A percentile compares a stretch with the other conserved stretches of the same genome.
phyloP scores from a whole-genome alignment of 2,329 filamentous ascomycete genomes.

The Xylaria polymorpha region DNA sequence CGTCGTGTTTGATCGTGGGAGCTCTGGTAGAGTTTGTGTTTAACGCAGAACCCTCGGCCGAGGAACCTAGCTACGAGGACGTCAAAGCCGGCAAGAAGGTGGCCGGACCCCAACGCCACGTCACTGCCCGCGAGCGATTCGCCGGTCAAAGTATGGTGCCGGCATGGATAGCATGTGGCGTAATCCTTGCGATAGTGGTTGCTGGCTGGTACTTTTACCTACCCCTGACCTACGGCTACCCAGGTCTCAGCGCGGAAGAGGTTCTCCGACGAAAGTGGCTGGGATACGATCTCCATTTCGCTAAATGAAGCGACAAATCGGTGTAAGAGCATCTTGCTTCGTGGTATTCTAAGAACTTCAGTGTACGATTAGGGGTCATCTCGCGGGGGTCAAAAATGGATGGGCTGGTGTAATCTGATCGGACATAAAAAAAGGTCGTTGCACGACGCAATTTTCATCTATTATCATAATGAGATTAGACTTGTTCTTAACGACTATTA shows the following conservation, averaged over 20 bases:
- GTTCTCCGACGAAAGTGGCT: slow-evolving; percentile 93
- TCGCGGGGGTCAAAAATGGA: slow-evolving; percentile 33
- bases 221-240: slow-evolving; percentile 94
- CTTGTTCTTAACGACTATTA: background rate
- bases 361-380: slow-evolving; percentile 44
- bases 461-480: slow-evolving; percentile 20
- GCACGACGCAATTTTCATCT: slow-evolving; percentile 27
- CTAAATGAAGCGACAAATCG: slow-evolving; percentile 73
- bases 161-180: slow-evolving; percentile 81
- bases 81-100: slow-evolving; percentile 61
- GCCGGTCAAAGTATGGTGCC: slow-evolving; percentile 79
- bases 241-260: slow-evolving; percentile 81
- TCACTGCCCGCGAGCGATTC: slow-evolving; percentile 85
- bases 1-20: slow-evolving; percentile 88
- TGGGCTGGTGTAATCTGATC: slow-evolving; percentile 36
- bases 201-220: slow-evolving; percentile 94
- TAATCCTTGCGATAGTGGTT: slow-evolving; percentile 74
- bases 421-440: slow-evolving; percentile 35
- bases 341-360: slow-evolving; percentile 27
- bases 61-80: slow-evolving; percentile 61
- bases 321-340: slow-evolving; percentile 19
- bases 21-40: slow-evolving; percentile 96
- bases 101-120: slow-evolving; percentile 64
- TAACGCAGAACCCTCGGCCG: slow-evolving; percentile 80
- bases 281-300: slow-evolving; percentile 97